Evolutionary conservation across 768 basidiomycete genomes (phyloP).

Genomic region (Austroboletus eburneus): DNA sequence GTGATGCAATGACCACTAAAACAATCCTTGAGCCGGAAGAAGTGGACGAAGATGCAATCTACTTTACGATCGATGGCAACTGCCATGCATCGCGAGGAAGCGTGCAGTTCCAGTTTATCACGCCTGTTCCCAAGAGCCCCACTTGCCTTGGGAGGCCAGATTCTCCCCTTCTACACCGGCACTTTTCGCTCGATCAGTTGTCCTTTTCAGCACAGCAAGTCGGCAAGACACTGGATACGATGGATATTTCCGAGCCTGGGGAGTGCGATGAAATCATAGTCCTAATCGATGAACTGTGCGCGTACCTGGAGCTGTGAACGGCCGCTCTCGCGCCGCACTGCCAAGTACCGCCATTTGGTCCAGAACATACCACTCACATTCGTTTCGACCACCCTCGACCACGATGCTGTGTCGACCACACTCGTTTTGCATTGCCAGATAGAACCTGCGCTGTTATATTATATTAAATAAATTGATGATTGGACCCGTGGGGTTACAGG

Average conservation of each 20-base stretch:
- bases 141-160: slow-evolving; percentile 12
- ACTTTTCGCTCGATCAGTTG: slow-evolving; percentile 19
- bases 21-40: slow-evolving; percentile 4
- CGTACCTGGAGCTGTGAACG: slow-evolving; percentile 16
- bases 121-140: slow-evolving; percentile 20
- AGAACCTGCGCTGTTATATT: neutral
- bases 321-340: slow-evolving; percentile 1
- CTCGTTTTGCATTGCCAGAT: slow-evolving; percentile 8
- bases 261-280: slow-evolving; percentile 1
- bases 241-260: neutral
- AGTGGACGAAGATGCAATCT: slow-evolving; percentile 22
- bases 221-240: neutral
- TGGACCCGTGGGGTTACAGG: slow-evolving; percentile 7
- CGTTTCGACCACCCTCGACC: neutral
- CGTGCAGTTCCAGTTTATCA: slow-evolving; percentile 18
- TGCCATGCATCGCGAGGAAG: slow-evolving; percentile 22
- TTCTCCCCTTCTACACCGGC: slow-evolving; percentile 22
- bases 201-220: slow-evolving; percentile 1
- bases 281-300: slow-evolving; percentile 23
- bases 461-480: slow-evolving; percentile 6
- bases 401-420: neutral
- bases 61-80: slow-evolving; percentile 26
- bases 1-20: neutral
- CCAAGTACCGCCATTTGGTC: neutral
- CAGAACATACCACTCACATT: neutral